phyloP scores from a whole-genome alignment of 108 stramenopile genomes.

The Fragilaria radians region DNA sequence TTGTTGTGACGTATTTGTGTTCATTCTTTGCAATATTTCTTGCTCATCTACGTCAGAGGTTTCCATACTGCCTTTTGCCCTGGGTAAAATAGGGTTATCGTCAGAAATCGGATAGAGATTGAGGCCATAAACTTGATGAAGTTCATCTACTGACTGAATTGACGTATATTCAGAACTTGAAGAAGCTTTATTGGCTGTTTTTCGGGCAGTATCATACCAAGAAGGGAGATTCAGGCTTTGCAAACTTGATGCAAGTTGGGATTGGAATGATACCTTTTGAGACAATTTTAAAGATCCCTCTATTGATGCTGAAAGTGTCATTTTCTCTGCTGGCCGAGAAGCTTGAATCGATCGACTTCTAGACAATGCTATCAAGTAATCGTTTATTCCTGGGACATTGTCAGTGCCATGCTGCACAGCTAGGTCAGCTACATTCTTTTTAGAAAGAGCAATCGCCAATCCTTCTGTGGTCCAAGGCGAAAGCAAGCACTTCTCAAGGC shows the following conservation, averaged over 20 bases:
- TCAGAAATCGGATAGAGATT: constrained; percentile 33
- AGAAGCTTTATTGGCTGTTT: background rate
- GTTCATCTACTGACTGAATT: constrained; percentile 37
- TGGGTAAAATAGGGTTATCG: background rate
- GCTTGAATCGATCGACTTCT: background rate
- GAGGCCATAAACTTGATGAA: constrained; percentile 47
- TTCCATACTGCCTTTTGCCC: background rate
- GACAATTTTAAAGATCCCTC: constrained; percentile 48
- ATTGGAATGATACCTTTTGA: constrained; percentile 43
- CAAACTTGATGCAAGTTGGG: constrained; percentile 9
- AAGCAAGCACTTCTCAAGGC: constrained; percentile 18
- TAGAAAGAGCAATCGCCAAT: too few species aligned
- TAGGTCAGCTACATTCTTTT: too few species aligned
- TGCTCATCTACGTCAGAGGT: background rate
- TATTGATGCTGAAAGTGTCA: constrained; percentile 9
- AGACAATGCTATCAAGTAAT: background rate
- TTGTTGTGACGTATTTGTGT: constrained; percentile 17
- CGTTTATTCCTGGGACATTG: background rate
- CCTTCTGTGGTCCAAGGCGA: constrained; percentile 35
- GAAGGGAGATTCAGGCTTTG: constrained; percentile 14
- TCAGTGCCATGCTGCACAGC: too few species aligned
- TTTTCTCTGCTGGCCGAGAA: constrained; percentile 5
- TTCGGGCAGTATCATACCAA: constrained; percentile 33
- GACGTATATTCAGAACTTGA: constrained; percentile 19
- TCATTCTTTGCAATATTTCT: background rate